phyloP scores from a whole-genome alignment of 768 basidiomycete species.

The Calocera cornea region DNA sequence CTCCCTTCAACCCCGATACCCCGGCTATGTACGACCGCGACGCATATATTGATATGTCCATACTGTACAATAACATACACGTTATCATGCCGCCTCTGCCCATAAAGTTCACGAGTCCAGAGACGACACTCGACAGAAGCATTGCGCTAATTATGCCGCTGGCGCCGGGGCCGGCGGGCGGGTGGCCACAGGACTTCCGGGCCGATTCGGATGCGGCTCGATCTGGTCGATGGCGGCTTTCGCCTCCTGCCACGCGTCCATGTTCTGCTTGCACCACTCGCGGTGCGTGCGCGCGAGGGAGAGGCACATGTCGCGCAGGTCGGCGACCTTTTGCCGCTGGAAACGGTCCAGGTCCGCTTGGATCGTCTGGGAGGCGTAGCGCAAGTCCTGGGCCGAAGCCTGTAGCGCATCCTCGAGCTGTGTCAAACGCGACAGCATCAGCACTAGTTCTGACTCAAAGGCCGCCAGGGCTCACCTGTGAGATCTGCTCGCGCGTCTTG shows the following conservation, averaged over 20 bases:
- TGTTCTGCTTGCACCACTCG: slow-evolving; percentile 96
- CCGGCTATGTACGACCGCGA: not conserved
- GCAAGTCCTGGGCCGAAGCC: slow-evolving; percentile 81
- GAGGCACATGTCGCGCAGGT: slow-evolving; percentile 86
- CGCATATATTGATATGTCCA: not conserved
- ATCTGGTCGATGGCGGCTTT: slow-evolving; percentile 84
- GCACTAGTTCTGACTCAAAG: not conserved
- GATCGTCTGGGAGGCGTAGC: slow-evolving; percentile 90
- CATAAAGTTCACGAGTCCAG: not conserved
- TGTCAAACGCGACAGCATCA: not conserved
- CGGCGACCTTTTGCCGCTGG: slow-evolving; percentile 96
- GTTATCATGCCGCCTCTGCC: not conserved
- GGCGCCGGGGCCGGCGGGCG: not conserved
- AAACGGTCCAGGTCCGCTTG: slow-evolving; percentile 97
- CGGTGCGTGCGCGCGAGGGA: slow-evolving; percentile 78
- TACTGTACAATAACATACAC: not conserved
- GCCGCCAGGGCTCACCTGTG: slow-evolving; percentile 46
- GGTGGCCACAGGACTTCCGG: slow-evolving; percentile 8
- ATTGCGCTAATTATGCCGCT: not conserved
- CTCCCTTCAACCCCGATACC: not conserved
- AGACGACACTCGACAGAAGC: not conserved
- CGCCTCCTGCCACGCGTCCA: slow-evolving; percentile 95
- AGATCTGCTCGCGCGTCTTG: slow-evolving; percentile 86
- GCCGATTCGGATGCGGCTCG: slow-evolving; percentile 73
- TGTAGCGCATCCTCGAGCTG: slow-evolving; percentile 94